Base-by-base conservation (phyloP, 2,329 filamentous ascomycete genomes). In the Neonectria faginata region DNA sequence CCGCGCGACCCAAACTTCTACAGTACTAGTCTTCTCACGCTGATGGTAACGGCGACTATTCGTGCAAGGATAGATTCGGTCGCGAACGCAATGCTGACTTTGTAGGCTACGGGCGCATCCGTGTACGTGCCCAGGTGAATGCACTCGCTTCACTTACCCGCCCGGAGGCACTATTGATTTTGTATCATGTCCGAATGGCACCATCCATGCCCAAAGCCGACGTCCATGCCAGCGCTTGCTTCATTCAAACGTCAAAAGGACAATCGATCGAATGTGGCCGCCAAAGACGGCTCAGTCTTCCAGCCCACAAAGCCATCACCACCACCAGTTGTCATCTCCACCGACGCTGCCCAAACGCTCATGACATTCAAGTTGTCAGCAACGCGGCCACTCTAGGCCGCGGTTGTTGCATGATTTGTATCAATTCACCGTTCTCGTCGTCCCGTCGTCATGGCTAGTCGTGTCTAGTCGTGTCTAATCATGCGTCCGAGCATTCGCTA, bases 321-420 rank as follows among this genome's bases (percentile, higher is more conserved):
- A 47, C 52, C 50, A 56, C 57, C 36, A 48, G 60, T 63, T 63
- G 39, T 29, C 39, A 12, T 31, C 56, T 33, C 55, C 55, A 52
- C 60, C 36, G n/a, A 10, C 10, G 18, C 31, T 22, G 29, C 39
- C 25, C 44, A 60, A 60, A 51, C 44, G 22, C 42, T 45, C 57
- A 65, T 52, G 62, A 51, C 65, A 58, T 70, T 44, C 45, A 31
- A 65, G 42, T 60, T 45, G 61, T 62, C 57, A 54, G 57, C 55
- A 45, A 66, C 61, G 55, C 55, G 54, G 62, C 50, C 65, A 20
- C 50, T 65, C 60, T 60, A 54, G 63, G 62, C 42, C 68, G 62
- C 29, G 48, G 51, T 53, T 67, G 65, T 66, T 72, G 65, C 72
- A 72, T 65, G 64, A 67, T 53, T 64, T 72, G 70, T 70, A 60